These are phyloP conservation scores for Dryas octopetala DNA, from an alignment of 306 rosid species.

Conservation along the genomic window DNA sequence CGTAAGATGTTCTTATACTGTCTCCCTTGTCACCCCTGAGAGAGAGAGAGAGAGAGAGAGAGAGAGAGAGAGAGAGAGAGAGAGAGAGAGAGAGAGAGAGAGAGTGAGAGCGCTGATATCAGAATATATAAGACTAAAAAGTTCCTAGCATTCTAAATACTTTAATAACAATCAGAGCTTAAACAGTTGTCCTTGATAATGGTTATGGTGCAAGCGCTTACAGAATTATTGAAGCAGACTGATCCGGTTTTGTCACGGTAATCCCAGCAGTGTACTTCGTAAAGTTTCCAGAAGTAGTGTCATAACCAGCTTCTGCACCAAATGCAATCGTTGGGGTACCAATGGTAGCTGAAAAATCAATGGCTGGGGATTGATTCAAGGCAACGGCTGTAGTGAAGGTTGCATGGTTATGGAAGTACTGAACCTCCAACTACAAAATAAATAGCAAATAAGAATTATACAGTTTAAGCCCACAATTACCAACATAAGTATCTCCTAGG, in stretches of 20 bases:
- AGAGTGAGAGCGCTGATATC: background rate
- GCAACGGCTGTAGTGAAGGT: conserved; percentile 57
- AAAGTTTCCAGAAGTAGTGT: conserved; percentile 62
- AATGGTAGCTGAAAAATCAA: conserved; percentile 76
- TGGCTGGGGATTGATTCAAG: conserved; percentile 61
- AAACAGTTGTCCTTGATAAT: background rate
- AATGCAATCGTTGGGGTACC: conserved; percentile 78
- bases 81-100: too few species aligned
- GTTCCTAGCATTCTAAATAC: conserved; percentile 7
- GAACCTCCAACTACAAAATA: conserved; percentile 76
- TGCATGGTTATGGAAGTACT: conserved; percentile 92
- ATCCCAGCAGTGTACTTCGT: conserved; percentile 83
- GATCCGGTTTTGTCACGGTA: conserved; percentile 55
- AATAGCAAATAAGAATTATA: conserved; percentile 15
- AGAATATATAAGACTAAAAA: background rate
- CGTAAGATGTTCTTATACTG: conserved; percentile 69
- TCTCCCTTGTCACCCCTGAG: conserved; percentile 93
- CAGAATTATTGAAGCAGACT: conserved; percentile 72
- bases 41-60: conserved; percentile 14
- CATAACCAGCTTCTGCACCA: conserved; percentile 92
- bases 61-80: conserved; percentile 6
- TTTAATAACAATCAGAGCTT: conserved; percentile 5
- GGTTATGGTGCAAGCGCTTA: conserved; percentile 43
- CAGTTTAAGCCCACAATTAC: background rate
- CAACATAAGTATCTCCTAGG: conserved; percentile 8